These are phyloP conservation scores for Hippophae rhamnoides DNA, from an alignment of 306 rosid genomes.

Conservation along the genomic window DNA sequence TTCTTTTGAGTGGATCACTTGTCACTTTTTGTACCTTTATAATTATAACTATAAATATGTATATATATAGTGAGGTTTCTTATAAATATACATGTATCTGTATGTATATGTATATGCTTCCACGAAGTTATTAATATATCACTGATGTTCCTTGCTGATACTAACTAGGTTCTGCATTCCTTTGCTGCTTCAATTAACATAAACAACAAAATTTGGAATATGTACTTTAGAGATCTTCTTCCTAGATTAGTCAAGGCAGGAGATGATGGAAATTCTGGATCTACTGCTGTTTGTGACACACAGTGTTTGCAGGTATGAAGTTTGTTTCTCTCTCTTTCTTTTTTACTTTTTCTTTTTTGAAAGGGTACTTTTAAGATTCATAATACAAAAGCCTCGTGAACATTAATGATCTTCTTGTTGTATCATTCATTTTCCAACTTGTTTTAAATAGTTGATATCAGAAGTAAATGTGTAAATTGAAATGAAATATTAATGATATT, in stretches of 20 bases:
- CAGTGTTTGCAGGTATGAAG: conserved; percentile 47
- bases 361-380: no score
- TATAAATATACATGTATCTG: background rate
- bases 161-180: conserved; percentile 44
- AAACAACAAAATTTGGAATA: conserved; percentile 36
- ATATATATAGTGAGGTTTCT: no score
- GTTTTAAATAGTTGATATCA: no score
- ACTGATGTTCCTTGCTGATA: background rate
- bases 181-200: conserved; percentile 41
- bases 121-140: conserved; percentile 5
- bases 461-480: no score
- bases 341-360: background rate
- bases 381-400: no score
- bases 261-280: conserved; percentile 44
- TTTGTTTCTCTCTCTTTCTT: conserved; percentile 8
- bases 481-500: no score
- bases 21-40: no score
- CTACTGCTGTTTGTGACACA: conserved; percentile 49
- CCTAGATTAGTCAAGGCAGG: conserved; percentile 44
- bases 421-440: no score
- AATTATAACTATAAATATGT: no score
- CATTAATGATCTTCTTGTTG: no score
- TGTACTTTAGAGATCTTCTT: conserved; percentile 45
- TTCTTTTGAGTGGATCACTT: no score
- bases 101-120: conserved; percentile 2